Evolutionary conservation across 2,329 filamentous ascomycete genomes (phyloP), one percentile per base, ranked within the genome.

Genomic region (Akanthomyces dipterigenus): DNA sequence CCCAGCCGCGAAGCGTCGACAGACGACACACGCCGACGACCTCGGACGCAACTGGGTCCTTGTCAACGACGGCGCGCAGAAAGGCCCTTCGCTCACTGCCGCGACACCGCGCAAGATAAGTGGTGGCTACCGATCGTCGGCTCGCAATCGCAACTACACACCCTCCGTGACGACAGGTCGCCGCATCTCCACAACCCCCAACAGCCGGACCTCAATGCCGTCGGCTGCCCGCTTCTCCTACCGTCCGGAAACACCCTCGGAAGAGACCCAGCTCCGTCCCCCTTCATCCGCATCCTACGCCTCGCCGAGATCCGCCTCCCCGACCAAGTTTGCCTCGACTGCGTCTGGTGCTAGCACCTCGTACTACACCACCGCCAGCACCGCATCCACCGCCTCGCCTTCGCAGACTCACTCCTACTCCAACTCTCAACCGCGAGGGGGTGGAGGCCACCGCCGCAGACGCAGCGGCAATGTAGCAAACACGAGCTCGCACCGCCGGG

Each of bases 1-100:
- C 28, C 80, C 78, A 3, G 76, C 80, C 1, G 74, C 78, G 1
- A 86, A 85, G 69, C 76, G 83, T 46, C 76, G 83, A 48, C 83
- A 85, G 63, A 77, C 82, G n/a, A 74, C 77, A 58, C 70, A 76
- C 1, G 75, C 78, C 20, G 81, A 85, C 64, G 84, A 88, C 48
- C 76, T 89, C 6, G 78, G 82, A 34, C 82, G 80, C 60, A 89
- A 86, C 73, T 92, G 89, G 89, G 87, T 92, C 31, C 79, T 92
- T 64, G 84, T 92, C 28, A 76, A 77, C 60, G 80, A 80, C 49
- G 45, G 11, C 71, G 70, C 20, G 65, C 64, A 34, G 64, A 55
- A n/a, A 28, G 16, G 45, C 14, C 45, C 24, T 2, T 43, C 54
- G 5, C 22, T 56, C 28, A 36, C 55, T n/a, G 67, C 65, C 24